Conservation (phyloP, 2,329 filamentous ascomycete genomes). For the Pseudogymnoascus sp. region DNA sequence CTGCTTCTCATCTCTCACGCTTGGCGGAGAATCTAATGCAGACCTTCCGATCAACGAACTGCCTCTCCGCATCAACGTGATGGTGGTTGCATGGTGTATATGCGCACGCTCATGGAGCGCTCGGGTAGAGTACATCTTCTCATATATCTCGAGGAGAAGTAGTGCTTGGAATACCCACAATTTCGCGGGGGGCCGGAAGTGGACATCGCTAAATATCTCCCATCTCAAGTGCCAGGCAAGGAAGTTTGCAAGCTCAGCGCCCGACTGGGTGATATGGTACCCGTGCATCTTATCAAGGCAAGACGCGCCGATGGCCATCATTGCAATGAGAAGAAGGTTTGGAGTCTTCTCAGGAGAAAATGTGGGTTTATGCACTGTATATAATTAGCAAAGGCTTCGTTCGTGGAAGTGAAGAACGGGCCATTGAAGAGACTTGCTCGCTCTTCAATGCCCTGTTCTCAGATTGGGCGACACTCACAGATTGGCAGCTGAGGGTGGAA, state of each 20-base stretch:
- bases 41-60: conserved; percentile 84
- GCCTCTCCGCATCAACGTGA: conserved; percentile 90
- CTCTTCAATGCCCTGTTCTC: too few relatives aligned
- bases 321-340: conserved; percentile 73
- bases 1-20: conserved; percentile 42
- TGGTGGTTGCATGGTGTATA: conserved; percentile 91
- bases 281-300: conserved; percentile 80
- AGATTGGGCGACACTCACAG: conserved; percentile 24
- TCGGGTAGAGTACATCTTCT: conserved; percentile 95
- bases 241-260: conserved; percentile 82
- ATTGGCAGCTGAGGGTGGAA: conserved; percentile 94
- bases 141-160: conserved; percentile 82
- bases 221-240: conserved; percentile 89
- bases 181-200: conserved; percentile 86
- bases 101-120: conserved; percentile 89
- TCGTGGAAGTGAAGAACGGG: background rate
- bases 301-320: conserved; percentile 88
- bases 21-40: conserved; percentile 75
- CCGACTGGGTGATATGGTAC: conserved; percentile 62
- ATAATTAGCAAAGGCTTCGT: background rate
- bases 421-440: background rate
- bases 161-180: conserved; percentile 94
- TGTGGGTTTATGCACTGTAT: conserved; percentile 72
- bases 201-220: conserved; percentile 88
- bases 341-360: conserved; percentile 84